These are phyloP conservation scores for Cucurbitaria berberidis DNA, from an alignment of 2,329 filamentous ascomycete species.

Conservation along the genomic window DNA sequence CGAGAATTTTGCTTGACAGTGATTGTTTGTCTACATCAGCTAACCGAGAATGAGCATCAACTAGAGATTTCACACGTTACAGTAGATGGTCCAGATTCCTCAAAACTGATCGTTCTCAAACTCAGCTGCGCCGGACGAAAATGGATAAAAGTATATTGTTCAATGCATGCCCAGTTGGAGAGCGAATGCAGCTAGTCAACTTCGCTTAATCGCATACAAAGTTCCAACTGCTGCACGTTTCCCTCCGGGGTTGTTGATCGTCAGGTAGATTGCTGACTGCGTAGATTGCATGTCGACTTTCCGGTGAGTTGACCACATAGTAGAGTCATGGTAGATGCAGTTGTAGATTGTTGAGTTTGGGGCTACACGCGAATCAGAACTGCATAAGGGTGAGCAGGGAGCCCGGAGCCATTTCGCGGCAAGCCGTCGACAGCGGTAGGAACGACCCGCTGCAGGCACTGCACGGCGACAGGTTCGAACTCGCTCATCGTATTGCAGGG, in stretches of 20 bases:
- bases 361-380: neutral
- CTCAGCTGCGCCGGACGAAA: neutral
- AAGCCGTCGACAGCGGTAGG: constrained; percentile 1
- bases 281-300: constrained; percentile 4
- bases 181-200: neutral
- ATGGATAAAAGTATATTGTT: neutral
- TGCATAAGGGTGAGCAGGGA: constrained; percentile 14
- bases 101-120: neutral
- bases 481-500: constrained; percentile 1
- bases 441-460: constrained; percentile 2
- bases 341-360: constrained; percentile 5
- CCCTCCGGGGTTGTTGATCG: constrained; percentile 5
- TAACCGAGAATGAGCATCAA: neutral
- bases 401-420: too few species aligned
- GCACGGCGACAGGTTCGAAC: constrained; percentile 2
- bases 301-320: constrained; percentile 3
- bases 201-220: constrained; percentile 1
- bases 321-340: constrained; percentile 2
- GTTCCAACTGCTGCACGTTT: constrained; percentile 4
- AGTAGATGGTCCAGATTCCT: neutral
- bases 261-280: constrained; percentile 7
- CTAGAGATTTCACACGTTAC: neutral
- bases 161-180: constrained; percentile 2
- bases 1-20: neutral
- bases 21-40: neutral